These are phyloP conservation scores for Vigna unguiculata DNA, from an alignment of 306 rosid species.

Conservation along the genomic window DNA sequence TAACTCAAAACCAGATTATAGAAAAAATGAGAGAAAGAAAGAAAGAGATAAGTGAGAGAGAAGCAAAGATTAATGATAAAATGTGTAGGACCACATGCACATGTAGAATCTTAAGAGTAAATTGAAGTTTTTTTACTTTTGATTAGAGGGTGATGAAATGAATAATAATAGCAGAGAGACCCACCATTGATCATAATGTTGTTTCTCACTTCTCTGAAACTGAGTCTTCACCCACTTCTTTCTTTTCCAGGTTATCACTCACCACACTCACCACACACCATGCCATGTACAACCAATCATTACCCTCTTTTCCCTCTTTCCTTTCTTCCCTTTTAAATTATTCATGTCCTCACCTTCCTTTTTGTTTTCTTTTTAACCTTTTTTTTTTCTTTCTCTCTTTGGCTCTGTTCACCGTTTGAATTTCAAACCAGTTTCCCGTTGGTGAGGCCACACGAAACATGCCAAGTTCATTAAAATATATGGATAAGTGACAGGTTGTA, in stretches of 20 bases:
- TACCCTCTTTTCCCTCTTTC: constrained; percentile 34
- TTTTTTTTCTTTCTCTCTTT: background rate
- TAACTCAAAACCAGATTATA: too few species aligned
- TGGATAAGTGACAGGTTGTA: constrained; percentile 33
- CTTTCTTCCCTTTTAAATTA: constrained; percentile 36
- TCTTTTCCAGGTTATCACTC: constrained; percentile 50
- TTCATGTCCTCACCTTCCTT: constrained; percentile 40
- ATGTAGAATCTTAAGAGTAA: constrained; percentile 52
- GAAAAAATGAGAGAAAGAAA: too few species aligned
- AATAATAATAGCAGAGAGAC: constrained; percentile 48
- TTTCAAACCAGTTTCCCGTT: constrained; percentile 51
- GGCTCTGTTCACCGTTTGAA: constrained; percentile 31
- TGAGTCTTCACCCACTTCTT: constrained; percentile 49
- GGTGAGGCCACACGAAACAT: constrained; percentile 43
- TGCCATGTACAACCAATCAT: constrained; percentile 48
- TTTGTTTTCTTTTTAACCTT: constrained; percentile 26
- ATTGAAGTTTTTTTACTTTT: constrained; percentile 49
- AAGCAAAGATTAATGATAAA: constrained; percentile 7
- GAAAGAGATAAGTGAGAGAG: background rate
- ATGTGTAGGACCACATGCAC: constrained; percentile 44
- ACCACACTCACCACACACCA: constrained; percentile 42
- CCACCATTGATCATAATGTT: constrained; percentile 66
- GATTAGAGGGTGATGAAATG: constrained; percentile 47
- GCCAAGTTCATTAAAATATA: constrained; percentile 17
- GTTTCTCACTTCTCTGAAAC: constrained; percentile 41